Percentiles rank a stretch among this genome's conserved stretches.
Evolutionary conservation across 306 rosid genomes (phyloP).

Genomic region (Psophocarpus tetragonolobus): DNA sequence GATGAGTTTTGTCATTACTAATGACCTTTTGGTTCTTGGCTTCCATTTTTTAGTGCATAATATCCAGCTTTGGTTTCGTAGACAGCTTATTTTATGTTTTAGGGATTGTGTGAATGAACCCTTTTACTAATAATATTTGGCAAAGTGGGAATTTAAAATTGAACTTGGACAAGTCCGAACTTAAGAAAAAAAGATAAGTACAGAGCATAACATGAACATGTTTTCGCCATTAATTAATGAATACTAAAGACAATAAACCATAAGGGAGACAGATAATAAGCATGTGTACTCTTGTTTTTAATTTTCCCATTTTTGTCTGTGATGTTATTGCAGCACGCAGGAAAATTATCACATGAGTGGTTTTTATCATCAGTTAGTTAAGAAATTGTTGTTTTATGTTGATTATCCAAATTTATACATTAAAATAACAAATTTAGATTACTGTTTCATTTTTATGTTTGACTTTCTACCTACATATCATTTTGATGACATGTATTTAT

Average conservation of each 20-base stretch:
- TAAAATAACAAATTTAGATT: background rate
- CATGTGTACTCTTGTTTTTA: background rate
- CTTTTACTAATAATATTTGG: background rate
- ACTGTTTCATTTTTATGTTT: too few relatives aligned
- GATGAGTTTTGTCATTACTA: slow-evolving; percentile 19
- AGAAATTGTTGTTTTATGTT: background rate
- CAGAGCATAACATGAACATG: background rate
- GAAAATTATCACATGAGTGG: background rate
- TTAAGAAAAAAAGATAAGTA: slow-evolving; percentile 6
- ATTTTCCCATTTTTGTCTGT: background rate
- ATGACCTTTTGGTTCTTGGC: slow-evolving; percentile 19
- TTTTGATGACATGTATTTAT: too few relatives aligned
- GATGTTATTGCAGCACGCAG: background rate
- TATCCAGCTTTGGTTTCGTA: background rate
- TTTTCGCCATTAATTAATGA: background rate
- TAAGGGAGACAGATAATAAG: background rate
- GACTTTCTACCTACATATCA: too few relatives aligned
- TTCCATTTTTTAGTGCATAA: slow-evolving; percentile 16
- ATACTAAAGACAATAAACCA: background rate
- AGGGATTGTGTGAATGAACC: background rate
- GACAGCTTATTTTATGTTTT: background rate
- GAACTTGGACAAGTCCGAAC: background rate
- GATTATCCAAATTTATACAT: background rate
- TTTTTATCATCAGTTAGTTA: background rate
- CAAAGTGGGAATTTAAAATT: slow-evolving; percentile 5